A percentile compares a stretch with the other conserved stretches of the same genome.
Conservation (phyloP, 805 yeast genomes). For the Spathaspora hagerdaliae region DNA sequence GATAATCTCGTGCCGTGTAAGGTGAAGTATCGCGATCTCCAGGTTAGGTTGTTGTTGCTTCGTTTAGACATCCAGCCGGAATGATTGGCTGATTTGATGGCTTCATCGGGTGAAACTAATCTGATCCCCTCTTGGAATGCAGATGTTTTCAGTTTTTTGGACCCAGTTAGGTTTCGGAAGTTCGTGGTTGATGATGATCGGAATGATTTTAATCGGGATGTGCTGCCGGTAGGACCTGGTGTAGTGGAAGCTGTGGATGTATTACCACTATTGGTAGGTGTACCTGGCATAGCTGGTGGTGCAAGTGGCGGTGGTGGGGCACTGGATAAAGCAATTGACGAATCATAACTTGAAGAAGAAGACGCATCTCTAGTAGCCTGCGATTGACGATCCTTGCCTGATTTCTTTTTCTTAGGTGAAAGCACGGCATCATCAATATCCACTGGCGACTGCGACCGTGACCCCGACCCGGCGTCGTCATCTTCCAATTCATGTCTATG, state of each 20-base stretch:
- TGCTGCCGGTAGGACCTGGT: constrained; percentile 5
- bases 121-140: constrained; percentile 89
- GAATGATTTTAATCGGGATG: constrained; percentile 45
- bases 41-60: constrained; percentile 72
- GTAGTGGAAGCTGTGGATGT: background rate
- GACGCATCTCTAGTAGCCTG: constrained; percentile 6
- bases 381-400: background rate
- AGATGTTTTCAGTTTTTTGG: constrained; percentile 63
- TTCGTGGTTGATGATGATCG: constrained; percentile 54
- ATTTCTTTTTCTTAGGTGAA: constrained; percentile 34
- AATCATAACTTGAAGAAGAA: constrained; percentile 24
- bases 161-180: constrained; percentile 40
- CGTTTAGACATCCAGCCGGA: constrained; percentile 97
- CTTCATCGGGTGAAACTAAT: constrained; percentile 67
- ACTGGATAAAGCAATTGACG: constrained; percentile 13
- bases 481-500: background rate
- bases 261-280: background rate
- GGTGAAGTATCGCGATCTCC: constrained; percentile 85
- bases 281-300: background rate
- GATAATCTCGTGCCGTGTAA: constrained; percentile 91
- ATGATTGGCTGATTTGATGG: constrained; percentile 68
- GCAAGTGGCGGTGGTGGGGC: too few relatives aligned
- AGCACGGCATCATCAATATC: constrained; percentile 29
- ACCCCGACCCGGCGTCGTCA: background rate
- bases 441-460: constrained; percentile 6